These are phyloP conservation scores for Stenogyne calaminthoides DNA, from an alignment of 305 asterid genomes.

Conservation along the genomic window DNA sequence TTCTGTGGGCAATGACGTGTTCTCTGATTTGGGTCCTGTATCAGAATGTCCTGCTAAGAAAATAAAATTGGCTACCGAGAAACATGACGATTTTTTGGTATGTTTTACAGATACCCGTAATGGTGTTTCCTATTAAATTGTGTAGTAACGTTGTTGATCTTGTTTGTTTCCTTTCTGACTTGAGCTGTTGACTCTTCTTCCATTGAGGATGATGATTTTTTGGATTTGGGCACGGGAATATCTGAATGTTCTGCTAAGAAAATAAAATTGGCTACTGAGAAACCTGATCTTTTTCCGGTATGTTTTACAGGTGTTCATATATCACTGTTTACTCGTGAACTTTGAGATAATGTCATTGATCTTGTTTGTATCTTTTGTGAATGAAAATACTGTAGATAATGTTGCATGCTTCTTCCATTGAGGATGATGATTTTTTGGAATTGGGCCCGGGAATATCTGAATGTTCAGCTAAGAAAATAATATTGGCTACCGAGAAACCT, in stretches of 20 bases:
- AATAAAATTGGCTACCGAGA: constrained; percentile 35
- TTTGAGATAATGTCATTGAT: neutral
- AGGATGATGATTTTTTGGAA: constrained; percentile 40
- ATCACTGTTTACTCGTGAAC: neutral
- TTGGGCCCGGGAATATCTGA: constrained; percentile 33
- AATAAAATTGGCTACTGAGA: constrained; percentile 41
- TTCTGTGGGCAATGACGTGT: constrained; percentile 26
- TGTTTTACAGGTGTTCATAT: constrained; percentile 7
- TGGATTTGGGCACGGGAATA: constrained; percentile 36
- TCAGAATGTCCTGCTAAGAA: constrained; percentile 27
- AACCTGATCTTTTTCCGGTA: constrained; percentile 30
- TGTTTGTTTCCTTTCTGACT: neutral
- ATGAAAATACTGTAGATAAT: neutral
- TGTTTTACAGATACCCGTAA: constrained; percentile 3
- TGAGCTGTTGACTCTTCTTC: constrained; percentile 20
- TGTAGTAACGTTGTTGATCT: neutral
- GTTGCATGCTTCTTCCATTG: constrained; percentile 11
- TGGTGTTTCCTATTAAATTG: constrained; percentile 9
- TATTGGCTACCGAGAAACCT: constrained; percentile 41
- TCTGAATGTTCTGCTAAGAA: constrained; percentile 22
- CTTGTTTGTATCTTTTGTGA: neutral
- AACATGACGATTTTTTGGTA: constrained; percentile 32
- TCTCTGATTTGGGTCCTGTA: constrained; percentile 40
- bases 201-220: constrained; percentile 35
- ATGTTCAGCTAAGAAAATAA: constrained; percentile 26